Percentiles rank a stretch among this genome's conserved stretches.
Evolutionary conservation across 2,329 filamentous ascomycete species (phyloP).

Genomic region (Sporothrix luriei): DNA sequence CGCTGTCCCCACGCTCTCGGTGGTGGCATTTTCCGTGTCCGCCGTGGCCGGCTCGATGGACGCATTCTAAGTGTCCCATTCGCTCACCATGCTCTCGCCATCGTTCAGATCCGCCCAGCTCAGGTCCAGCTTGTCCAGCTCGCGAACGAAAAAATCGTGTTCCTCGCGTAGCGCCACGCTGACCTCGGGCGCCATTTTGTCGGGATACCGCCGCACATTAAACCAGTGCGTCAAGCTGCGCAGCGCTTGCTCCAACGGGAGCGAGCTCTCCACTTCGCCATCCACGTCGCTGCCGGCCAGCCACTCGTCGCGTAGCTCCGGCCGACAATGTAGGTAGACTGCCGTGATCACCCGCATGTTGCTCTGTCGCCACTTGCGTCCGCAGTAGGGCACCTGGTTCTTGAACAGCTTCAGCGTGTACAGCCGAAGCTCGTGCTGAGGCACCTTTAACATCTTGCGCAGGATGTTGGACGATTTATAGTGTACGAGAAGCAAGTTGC

Average conservation of each 20-base stretch:
- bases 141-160: slow-evolving; percentile 76
- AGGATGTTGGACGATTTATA: slow-evolving; percentile 95
- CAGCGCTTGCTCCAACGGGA: slow-evolving; percentile 89
- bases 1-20: neutral
- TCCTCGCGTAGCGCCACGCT: slow-evolving; percentile 67
- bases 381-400: slow-evolving; percentile 96
- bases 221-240: slow-evolving; percentile 92
- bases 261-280: slow-evolving; percentile 86
- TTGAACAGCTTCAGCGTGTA: slow-evolving; percentile 99
- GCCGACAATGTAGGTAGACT: slow-evolving; percentile 89
- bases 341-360: slow-evolving; percentile 99
- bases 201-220: slow-evolving; percentile 80
- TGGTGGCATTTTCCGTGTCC: neutral
- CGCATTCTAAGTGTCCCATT: slow-evolving; percentile 34
- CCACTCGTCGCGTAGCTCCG: slow-evolving; percentile 94
- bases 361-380: slow-evolving; percentile 94
- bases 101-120: slow-evolving; percentile 50
- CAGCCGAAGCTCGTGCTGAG: slow-evolving; percentile 80
- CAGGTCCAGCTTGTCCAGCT: slow-evolving; percentile 71
- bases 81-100: slow-evolving; percentile 40
- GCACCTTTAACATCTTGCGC: slow-evolving; percentile 86
- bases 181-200: slow-evolving; percentile 67
- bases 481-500: slow-evolving; percentile 88
- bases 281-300: slow-evolving; percentile 88
- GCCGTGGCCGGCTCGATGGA: neutral